Base-by-base conservation (phyloP, 225 moss, liverwort and hornwort species). In the Thuidium tamariscinum region DNA sequence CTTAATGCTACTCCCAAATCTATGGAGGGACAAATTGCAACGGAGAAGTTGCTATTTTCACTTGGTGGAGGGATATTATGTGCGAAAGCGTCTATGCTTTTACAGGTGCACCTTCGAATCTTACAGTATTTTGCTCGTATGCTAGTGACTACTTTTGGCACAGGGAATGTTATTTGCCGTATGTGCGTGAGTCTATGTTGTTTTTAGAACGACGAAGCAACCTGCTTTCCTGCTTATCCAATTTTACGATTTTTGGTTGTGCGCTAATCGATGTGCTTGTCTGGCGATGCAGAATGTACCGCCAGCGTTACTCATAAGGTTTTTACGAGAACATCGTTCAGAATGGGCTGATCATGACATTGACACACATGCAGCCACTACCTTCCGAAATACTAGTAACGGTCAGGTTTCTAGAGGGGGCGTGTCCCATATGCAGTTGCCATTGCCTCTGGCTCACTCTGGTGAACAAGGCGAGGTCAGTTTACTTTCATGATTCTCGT, bases 11-110 rank as follows among this genome's bases (percentile, higher is more conserved):
- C 89, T 60, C 94, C 96, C 30, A 95, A 96, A 80, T 94, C 95
- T 82, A 91, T 95, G 85, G 94, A 94, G 84, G 98, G 95, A 72
- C 96, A 95, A 87, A 92, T 91, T 75, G 90, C 90, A 63, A 89
- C 94, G 57, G 91, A 95, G 13, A 95, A 94, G 83, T 89, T 95
- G 66, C 92, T 96, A 16, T 95, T 95, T 55, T 93, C 95, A 73
- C 94, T 98, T 82, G 98, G 95, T 79, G 96, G 98, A 73, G 98
- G 98, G 68, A 95, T 98, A 73, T 84, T 98, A 77, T 98, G 98
- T 89, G 96, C 98, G 41, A 98, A 96, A 83, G 98, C 96, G 44
- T 98, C 98, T 80, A 98, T 98, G 98, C 87, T 98, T 32, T 91
- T 98, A 74, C 98, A 98, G 98, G 98, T 98, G 46, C 65, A 61